Percentiles rank a stretch among this genome's conserved stretches.
Evolutionary conservation across 1,284 basidiomycete genomes (phyloP).

Genomic region (Cryptococcus sp.): DNA sequence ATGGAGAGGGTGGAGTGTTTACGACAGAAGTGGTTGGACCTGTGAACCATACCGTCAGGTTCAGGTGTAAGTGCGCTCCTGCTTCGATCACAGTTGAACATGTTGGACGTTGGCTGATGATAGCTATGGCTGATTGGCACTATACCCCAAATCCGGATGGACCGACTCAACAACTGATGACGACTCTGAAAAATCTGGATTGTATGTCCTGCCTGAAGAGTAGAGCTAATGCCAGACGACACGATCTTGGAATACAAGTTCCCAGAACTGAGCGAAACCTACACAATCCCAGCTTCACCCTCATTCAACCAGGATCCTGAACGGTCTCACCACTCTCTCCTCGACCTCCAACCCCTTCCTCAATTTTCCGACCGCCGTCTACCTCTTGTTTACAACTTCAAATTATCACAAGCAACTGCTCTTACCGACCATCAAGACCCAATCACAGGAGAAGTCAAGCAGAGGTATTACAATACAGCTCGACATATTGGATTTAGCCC

Average conservation of each 20-base stretch:
- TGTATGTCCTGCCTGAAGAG: slow-evolving; percentile 51
- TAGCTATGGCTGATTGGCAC: slow-evolving; percentile 90
- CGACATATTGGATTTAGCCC: slow-evolving; percentile 20
- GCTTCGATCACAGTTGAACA: background rate
- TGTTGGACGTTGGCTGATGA: background rate
- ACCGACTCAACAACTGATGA: slow-evolving; percentile 62
- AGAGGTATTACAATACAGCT: slow-evolving; percentile 31
- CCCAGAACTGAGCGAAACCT: slow-evolving; percentile 63
- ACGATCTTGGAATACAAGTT: slow-evolving; percentile 64
- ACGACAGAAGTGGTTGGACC: slow-evolving; percentile 70
- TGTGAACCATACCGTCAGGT: slow-evolving; percentile 75
- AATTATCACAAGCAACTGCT: slow-evolving; percentile 5
- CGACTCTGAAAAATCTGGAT: slow-evolving; percentile 71
- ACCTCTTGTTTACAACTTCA: slow-evolving; percentile 29
- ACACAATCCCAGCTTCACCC: slow-evolving; percentile 20
- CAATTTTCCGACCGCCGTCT: slow-evolving; percentile 27
- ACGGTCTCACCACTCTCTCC: slow-evolving; percentile 18
- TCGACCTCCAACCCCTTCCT: slow-evolving; percentile 40
- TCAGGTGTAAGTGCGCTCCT: slow-evolving; percentile 63
- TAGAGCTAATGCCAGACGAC: slow-evolving; percentile 57
- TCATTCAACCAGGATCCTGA: slow-evolving; percentile 17
- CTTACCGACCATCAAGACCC: slow-evolving; percentile 25
- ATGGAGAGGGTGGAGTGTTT: slow-evolving; percentile 60
- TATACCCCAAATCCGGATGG: slow-evolving; percentile 70
- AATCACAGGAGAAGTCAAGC: slow-evolving; percentile 23